A percentile compares a stretch with the other conserved stretches of the same genome.
Conservation (phyloP, 306 rosid genomes). For the Lagenaria siceraria region DNA sequence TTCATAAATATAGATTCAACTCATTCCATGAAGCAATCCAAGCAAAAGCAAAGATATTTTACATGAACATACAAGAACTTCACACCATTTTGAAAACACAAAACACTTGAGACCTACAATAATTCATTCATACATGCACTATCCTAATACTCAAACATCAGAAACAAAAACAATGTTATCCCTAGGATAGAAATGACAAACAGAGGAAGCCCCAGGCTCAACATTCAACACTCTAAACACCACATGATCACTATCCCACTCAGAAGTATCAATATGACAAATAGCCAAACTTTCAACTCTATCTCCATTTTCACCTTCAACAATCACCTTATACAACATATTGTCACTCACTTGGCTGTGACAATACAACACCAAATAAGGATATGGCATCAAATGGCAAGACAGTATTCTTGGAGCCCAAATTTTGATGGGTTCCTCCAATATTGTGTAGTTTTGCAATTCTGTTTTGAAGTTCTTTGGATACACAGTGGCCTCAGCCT, state of each 20-base stretch:
- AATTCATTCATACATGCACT: not conserved
- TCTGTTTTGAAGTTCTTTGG: constrained; percentile 15
- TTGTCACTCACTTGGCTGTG: constrained; percentile 39
- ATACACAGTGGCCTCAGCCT: constrained; percentile 26
- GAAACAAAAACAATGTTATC: constrained; percentile 44
- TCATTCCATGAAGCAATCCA: not conserved
- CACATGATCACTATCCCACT: constrained; percentile 44
- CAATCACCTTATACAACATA: constrained; percentile 27
- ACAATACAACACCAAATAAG: constrained; percentile 56
- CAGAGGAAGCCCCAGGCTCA: constrained; percentile 41
- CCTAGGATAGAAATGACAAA: constrained; percentile 60
- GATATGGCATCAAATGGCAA: constrained; percentile 67
- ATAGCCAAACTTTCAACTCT: constrained; percentile 39
- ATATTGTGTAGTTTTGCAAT: constrained; percentile 50
- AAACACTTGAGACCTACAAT: not conserved
- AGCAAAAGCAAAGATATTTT: not conserved
- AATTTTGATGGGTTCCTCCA: constrained; percentile 17
- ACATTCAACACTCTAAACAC: constrained; percentile 38
- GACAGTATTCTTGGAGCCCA: constrained; percentile 39
- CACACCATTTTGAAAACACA: not conserved
- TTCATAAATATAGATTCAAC: not conserved
- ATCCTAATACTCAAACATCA: not conserved
- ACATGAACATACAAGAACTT: not conserved
- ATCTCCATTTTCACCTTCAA: constrained; percentile 43
- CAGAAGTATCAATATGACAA: constrained; percentile 73